Evolutionary conservation across 2,329 filamentous ascomycete species (phyloP), one percentile per base, ranked within the genome.

Genomic region (Xylaria sp.): DNA sequence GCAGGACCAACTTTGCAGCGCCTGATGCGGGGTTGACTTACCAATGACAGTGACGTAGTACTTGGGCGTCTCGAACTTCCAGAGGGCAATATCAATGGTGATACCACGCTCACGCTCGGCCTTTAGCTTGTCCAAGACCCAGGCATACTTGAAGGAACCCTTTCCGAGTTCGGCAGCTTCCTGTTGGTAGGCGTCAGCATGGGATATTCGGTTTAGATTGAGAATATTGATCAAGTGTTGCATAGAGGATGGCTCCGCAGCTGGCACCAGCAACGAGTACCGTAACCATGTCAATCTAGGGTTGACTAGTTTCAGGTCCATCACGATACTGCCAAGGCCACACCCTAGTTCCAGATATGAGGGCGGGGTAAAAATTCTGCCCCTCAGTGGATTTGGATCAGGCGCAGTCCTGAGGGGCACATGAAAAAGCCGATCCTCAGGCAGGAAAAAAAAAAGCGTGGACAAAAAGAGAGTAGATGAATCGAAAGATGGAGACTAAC

Each of bases 21-120:
- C 1, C 1, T 3, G 60, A 58, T 67, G 66, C 44, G 56, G 6
- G 58, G 40, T 40, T 27, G 63, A 82, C 87, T 74, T 88, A 92
- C 90, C 91, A 84, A 96, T 97, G 87, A 97, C 93, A 77, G 94
- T 97, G 84, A 97, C 93, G 81, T 92, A 90, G 88, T 96, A 97
- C 86, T 91, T 96, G 78, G 91, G 89, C 77, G 95, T 98, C 87
- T 98, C 93, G 89, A 98, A 98, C 91, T 98, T 98, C 95, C 95
- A 98, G 83, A 98, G 93, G 76, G 95, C 95, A 81, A 98, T 98
- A 84, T 98, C 95, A 80, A 99, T 89, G 85, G 95, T 99, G 92
- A 99, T 99, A 97, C 95, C 95, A 93, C 95, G 95, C 89, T 98
- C 95, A 93, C 95, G 95, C 92, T 99, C 95, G 80, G 95, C 93